Evolutionary conservation across 441 rosid genomes (phyloP).

Genomic region (Daphne laureola): DNA sequence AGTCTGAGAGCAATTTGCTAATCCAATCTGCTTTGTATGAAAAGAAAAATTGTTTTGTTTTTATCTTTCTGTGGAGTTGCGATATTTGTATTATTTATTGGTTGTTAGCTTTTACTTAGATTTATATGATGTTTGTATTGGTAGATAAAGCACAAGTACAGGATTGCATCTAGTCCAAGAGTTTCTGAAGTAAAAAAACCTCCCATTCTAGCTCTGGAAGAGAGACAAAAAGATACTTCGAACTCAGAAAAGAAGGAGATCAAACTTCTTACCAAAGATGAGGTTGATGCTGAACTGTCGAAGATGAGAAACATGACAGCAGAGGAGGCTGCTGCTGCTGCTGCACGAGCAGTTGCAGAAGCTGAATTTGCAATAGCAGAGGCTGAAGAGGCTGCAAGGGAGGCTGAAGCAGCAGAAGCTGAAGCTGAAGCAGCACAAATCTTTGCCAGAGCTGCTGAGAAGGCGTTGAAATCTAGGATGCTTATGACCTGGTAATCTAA

Average conservation of each 20-base stretch:
- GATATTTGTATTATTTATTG: too few relatives aligned
- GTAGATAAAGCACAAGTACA: constrained; percentile 59
- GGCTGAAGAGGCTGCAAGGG: constrained; percentile 88
- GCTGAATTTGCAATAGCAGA: constrained; percentile 81
- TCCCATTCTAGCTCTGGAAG: constrained; percentile 35
- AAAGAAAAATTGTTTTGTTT: not conserved
- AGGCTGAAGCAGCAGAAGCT: constrained; percentile 83
- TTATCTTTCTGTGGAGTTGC: not conserved
- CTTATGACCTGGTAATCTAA: constrained; percentile 40
- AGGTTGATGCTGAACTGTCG: constrained; percentile 41
- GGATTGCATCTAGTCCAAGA: constrained; percentile 30
- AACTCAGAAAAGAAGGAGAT: constrained; percentile 37
- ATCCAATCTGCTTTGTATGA: too few relatives aligned
- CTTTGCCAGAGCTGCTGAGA: constrained; percentile 67
- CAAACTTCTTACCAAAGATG: constrained; percentile 29
- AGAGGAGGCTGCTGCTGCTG: constrained; percentile 70
- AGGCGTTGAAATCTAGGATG: constrained; percentile 50
- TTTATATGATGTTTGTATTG: constrained; percentile 7
- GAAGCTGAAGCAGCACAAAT: constrained; percentile 88
- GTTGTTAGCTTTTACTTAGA: too few relatives aligned
- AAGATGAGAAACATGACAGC: constrained; percentile 71
- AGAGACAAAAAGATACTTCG: constrained; percentile 37
- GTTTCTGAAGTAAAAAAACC: constrained; percentile 28
- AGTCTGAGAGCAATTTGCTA: too few relatives aligned
- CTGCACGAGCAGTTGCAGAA: constrained; percentile 82